phyloP scores from a whole-genome alignment of 2,329 filamentous ascomycete genomes.

The Hypoxylon sp. region DNA sequence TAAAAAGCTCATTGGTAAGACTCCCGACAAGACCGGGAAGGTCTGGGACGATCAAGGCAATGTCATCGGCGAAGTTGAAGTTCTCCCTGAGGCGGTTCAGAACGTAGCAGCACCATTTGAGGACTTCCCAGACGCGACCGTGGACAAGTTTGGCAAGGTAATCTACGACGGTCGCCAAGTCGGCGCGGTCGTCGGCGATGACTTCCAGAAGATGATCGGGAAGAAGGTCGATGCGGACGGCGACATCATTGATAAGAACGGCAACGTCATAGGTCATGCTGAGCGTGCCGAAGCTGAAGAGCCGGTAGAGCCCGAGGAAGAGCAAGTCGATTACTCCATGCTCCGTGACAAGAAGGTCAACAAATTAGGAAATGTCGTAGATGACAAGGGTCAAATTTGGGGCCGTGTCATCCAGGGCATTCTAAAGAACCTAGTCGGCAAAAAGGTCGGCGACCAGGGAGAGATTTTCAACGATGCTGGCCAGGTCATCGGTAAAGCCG shows the following conservation, averaged over 20 bases:
- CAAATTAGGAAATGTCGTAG: slow-evolving; percentile 71
- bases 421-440: slow-evolving; percentile 73
- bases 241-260: slow-evolving; percentile 57
- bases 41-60: slow-evolving; percentile 56
- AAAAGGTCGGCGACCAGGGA: slow-evolving; percentile 75
- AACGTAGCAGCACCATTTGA: slow-evolving; percentile 56
- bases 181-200: slow-evolving; percentile 58
- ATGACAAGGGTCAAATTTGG: slow-evolving; percentile 67
- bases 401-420: slow-evolving; percentile 76
- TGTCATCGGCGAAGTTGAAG: slow-evolving; percentile 58
- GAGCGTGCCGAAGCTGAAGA: slow-evolving; percentile 56
- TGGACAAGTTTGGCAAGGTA: slow-evolving; percentile 57
- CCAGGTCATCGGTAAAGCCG: slow-evolving; percentile 76
- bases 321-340: slow-evolving; percentile 62
- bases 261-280: slow-evolving; percentile 55
- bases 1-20: slow-evolving; percentile 59
- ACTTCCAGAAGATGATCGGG: slow-evolving; percentile 55
- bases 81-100: slow-evolving; percentile 56
- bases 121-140: slow-evolving; percentile 56
- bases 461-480: slow-evolving; percentile 80
- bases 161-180: slow-evolving; percentile 57
- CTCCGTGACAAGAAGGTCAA: slow-evolving; percentile 71
- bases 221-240: slow-evolving; percentile 57
- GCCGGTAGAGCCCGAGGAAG: slow-evolving; percentile 53
- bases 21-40: slow-evolving; percentile 61